Conservation (phyloP, 1,284 basidiomycete genomes). For the Exobasidium rhododendri region DNA sequence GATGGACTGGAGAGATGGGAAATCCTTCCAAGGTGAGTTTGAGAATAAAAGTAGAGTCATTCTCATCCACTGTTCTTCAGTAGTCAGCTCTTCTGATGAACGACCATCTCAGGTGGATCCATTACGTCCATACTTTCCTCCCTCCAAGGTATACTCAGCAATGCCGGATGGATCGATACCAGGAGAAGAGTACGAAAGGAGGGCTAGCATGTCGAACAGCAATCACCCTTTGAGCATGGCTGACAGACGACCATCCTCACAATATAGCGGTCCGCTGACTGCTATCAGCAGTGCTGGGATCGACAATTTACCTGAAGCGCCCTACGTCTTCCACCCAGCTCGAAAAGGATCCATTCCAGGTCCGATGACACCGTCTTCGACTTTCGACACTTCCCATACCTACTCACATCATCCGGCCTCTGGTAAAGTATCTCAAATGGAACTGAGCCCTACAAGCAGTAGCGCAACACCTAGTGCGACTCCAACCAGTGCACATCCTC, state of each 20-base stretch:
- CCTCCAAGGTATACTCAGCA: background rate
- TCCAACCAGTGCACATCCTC: slow-evolving; percentile 9
- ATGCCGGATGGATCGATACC: background rate
- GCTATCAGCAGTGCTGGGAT: background rate
- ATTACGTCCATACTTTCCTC: slow-evolving; percentile 2
- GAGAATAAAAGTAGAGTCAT: too few species aligned
- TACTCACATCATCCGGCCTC: background rate
- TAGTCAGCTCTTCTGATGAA: background rate
- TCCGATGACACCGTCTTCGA: background rate
- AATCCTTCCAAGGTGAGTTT: slow-evolving; percentile 1
- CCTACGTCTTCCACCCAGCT: too few species aligned
- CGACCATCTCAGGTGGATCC: background rate
- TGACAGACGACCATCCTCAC: background rate
- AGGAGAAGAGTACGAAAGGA: background rate
- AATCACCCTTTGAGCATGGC: background rate
- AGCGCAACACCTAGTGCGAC: slow-evolving; percentile 5
- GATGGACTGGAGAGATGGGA: background rate
- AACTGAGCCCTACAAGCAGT: slow-evolving; percentile 2
- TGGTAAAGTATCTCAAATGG: background rate
- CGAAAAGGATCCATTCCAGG: too few species aligned
- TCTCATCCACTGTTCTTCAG: too few species aligned
- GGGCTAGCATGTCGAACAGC: background rate
- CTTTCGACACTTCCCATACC: background rate
- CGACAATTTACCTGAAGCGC: background rate
- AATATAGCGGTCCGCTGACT: background rate